Evolutionary conservation across 345 rosid species (phyloP).

Genomic region (Streptanthus diversifolius): DNA sequence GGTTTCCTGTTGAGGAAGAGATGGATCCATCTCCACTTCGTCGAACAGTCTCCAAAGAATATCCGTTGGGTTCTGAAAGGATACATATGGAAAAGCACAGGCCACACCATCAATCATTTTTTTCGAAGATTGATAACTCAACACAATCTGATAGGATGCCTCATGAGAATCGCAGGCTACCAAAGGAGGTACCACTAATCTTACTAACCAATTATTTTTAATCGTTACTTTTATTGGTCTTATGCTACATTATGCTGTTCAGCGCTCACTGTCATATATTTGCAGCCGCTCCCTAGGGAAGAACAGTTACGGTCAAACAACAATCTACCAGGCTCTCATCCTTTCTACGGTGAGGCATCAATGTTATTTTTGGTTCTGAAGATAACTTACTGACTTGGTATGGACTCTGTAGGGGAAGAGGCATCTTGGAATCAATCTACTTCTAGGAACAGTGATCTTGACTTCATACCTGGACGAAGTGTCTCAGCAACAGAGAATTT

Average conservation of each 20-base stretch:
- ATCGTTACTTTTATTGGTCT: background rate
- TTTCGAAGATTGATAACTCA: constrained; percentile 61
- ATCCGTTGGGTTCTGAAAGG: constrained; percentile 59
- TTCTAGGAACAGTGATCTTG: constrained; percentile 61
- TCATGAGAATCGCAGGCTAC: constrained; percentile 74
- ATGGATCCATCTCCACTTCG: constrained; percentile 67
- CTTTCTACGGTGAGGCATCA: constrained; percentile 60
- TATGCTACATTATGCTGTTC: background rate
- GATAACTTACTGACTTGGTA: constrained; percentile 19
- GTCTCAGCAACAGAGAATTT: constrained; percentile 57
- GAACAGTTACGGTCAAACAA: constrained; percentile 56
- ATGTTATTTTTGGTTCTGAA: constrained; percentile 3
- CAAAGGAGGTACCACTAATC: constrained; percentile 63
- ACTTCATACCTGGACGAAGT: constrained; percentile 56
- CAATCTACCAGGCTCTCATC: constrained; percentile 46
- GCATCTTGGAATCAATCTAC: constrained; percentile 50
- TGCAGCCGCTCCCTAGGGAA: constrained; percentile 50
- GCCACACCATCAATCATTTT: constrained; percentile 54
- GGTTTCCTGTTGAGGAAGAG: constrained; percentile 86
- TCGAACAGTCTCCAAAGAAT: constrained; percentile 60
- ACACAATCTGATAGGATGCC: constrained; percentile 61
- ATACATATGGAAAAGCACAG: constrained; percentile 64
- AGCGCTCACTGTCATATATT: constrained; percentile 17
- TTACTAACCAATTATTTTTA: constrained; percentile 7
- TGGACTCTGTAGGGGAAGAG: constrained; percentile 56